Conservation (phyloP, 257 asterid species). For the Mentha longifolia region DNA sequence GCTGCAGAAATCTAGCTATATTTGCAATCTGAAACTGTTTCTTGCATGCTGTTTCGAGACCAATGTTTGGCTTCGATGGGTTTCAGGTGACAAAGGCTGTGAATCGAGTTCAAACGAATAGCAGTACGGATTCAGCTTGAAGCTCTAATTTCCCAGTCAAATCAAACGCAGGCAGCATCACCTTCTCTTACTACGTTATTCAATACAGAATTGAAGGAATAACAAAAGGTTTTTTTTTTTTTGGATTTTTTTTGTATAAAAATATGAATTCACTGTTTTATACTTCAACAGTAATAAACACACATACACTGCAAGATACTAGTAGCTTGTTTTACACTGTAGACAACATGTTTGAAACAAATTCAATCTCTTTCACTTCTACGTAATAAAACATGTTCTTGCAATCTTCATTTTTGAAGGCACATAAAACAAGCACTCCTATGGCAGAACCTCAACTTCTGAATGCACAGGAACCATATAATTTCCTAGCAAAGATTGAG, state of each 20-base stretch:
- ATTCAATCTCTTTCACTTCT: background rate
- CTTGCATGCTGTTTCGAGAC: no score
- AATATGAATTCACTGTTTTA: no score
- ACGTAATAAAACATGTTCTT: conserved; percentile 2
- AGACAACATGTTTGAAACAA: background rate
- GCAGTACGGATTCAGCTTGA: background rate
- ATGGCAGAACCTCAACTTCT: no score
- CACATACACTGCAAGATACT: background rate
- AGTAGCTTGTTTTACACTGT: conserved; percentile 3
- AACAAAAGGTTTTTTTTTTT: no score
- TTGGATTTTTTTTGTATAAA: no score
- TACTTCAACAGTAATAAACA: background rate
- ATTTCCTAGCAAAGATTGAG: conserved; percentile 7
- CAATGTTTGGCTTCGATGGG: conserved; percentile 17
- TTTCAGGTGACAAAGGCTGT: conserved; percentile 48
- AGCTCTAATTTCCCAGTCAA: no score
- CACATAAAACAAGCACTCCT: no score
- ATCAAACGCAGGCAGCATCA: no score
- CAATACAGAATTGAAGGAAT: no score
- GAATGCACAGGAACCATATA: background rate
- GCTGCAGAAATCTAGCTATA: background rate
- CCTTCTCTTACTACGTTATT: no score
- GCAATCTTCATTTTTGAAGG: conserved; percentile 2
- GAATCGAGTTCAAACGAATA: conserved; percentile 40
- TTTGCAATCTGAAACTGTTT: background rate